phyloP scores from a whole-genome alignment of 805 yeast genomes.

The Cyberlindnera lachancei region DNA sequence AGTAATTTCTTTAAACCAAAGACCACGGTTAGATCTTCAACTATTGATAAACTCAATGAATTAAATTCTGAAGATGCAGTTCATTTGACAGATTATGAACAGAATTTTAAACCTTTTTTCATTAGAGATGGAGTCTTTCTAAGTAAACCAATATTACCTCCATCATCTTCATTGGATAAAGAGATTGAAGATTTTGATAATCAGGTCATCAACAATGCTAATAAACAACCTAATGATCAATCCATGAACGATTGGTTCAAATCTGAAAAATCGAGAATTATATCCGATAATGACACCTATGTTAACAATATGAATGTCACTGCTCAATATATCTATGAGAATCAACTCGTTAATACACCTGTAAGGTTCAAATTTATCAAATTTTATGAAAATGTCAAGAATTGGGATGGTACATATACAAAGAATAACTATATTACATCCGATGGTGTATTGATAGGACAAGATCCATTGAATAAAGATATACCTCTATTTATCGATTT shows the following conservation, averaged over 20 bases:
- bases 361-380: constrained; percentile 30
- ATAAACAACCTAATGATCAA: not conserved
- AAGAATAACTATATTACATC: constrained; percentile 1
- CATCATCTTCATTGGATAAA: not conserved
- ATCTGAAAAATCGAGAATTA: too few species aligned
- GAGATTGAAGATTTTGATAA: constrained; percentile 9
- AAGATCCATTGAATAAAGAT: constrained; percentile 2
- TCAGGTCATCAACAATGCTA: too few species aligned
- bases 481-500: constrained; percentile 41
- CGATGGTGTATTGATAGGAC: too few species aligned
- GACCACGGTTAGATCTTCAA: constrained; percentile 12
- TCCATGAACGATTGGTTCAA: constrained; percentile 6
- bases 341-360: constrained; percentile 26
- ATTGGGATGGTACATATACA: constrained; percentile 48
- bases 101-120: not conserved
- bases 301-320: constrained; percentile 4
- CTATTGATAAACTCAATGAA: not conserved
- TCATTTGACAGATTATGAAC: constrained; percentile 4
- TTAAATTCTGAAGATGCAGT: not conserved
- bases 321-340: constrained; percentile 25
- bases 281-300: too few species aligned
- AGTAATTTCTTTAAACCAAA: constrained; percentile 26
- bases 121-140: not conserved
- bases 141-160: not conserved
- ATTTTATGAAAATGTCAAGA: constrained; percentile 45